These are phyloP conservation scores for Hebeloma cylindrosporum DNA, from an alignment of 768 basidiomycete species.

Conservation along the genomic window DNA sequence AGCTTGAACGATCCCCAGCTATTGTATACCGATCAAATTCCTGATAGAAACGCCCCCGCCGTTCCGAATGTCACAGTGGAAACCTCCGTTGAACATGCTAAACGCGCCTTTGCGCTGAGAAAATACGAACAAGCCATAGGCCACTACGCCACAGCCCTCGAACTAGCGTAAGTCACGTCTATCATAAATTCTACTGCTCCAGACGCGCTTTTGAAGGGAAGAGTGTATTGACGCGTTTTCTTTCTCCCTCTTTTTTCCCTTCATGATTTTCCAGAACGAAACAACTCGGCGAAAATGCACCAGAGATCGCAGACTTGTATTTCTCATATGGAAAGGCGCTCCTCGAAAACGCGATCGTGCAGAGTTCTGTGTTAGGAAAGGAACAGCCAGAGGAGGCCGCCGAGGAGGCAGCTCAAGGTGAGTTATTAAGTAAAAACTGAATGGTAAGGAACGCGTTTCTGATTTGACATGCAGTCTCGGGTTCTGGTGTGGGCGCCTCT, in stretches of 20 bases:
- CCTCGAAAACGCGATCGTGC: slow-evolving; percentile 87
- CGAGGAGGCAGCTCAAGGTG: slow-evolving; percentile 42
- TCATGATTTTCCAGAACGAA: slow-evolving; percentile 57
- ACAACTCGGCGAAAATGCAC: slow-evolving; percentile 75
- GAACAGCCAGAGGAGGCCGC: slow-evolving; percentile 63
- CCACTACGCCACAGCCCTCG: slow-evolving; percentile 80
- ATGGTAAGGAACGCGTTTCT: slow-evolving; percentile 3
- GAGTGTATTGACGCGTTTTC: slow-evolving; percentile 18
- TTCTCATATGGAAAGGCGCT: slow-evolving; percentile 92
- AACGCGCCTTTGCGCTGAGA: slow-evolving; percentile 84
- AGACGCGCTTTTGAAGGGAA: slow-evolving; percentile 12
- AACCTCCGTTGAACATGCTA: slow-evolving; percentile 70
- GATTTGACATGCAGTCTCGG: slow-evolving; percentile 26
- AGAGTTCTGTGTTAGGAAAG: slow-evolving; percentile 86
- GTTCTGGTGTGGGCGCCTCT: slow-evolving; percentile 36
- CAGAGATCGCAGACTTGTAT: slow-evolving; percentile 84
- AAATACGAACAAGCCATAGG: slow-evolving; percentile 87
- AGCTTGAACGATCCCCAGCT: too few species aligned
- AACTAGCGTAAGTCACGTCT: slow-evolving; percentile 67
- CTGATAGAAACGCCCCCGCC: too few species aligned
- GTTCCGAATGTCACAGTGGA: slow-evolving; percentile 42
- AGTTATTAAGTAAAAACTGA: too few species aligned
- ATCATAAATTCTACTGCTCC: slow-evolving; percentile 1
- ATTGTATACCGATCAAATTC: too few species aligned
- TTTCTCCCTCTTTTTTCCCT: slow-evolving; percentile 3